Evolutionary conservation across 495 filamentous ascomycete genomes (phyloP).

Genomic region (Trichocladium uniseriatum): DNA sequence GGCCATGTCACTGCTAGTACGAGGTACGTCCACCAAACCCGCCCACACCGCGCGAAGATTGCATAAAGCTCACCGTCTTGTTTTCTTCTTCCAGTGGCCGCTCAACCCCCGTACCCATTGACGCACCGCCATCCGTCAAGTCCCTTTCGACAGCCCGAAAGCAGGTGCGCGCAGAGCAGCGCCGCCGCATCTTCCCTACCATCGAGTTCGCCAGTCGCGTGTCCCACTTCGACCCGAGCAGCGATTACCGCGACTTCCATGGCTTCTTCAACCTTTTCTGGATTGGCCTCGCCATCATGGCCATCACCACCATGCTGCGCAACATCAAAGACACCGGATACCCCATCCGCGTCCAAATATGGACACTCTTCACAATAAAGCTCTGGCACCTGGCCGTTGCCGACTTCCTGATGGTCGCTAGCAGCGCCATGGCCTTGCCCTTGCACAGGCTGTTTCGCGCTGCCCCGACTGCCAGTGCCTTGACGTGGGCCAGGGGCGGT

Average conservation of each 20-base stretch:
- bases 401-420: slow-evolving; percentile 75
- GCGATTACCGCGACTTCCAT: slow-evolving; percentile 87
- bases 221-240: slow-evolving; percentile 89
- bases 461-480: slow-evolving; percentile 39
- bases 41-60: not conserved
- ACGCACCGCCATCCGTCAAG: slow-evolving; percentile 83
- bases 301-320: slow-evolving; percentile 78
- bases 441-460: slow-evolving; percentile 58
- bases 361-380: slow-evolving; percentile 76
- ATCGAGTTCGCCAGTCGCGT: slow-evolving; percentile 88
- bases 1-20: slow-evolving; percentile 28
- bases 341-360: slow-evolving; percentile 73
- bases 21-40: slow-evolving; percentile 23
- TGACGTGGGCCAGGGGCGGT: slow-evolving; percentile 69
- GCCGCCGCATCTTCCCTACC: slow-evolving; percentile 86
- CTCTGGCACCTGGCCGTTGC: slow-evolving; percentile 77
- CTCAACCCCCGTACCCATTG: slow-evolving; percentile 79
- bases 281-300: slow-evolving; percentile 95
- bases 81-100: slow-evolving; percentile 50
- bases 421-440: slow-evolving; percentile 60
- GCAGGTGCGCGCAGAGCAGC: slow-evolving; percentile 71
- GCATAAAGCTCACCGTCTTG: slow-evolving; percentile 6
- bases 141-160: slow-evolving; percentile 78
- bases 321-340: slow-evolving; percentile 93
- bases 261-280: slow-evolving; percentile 98